A percentile compares a stretch with the other conserved stretches of the same genome.
Conservation (phyloP, 805 yeast genomes). For the Debaryomyces castellii region DNA sequence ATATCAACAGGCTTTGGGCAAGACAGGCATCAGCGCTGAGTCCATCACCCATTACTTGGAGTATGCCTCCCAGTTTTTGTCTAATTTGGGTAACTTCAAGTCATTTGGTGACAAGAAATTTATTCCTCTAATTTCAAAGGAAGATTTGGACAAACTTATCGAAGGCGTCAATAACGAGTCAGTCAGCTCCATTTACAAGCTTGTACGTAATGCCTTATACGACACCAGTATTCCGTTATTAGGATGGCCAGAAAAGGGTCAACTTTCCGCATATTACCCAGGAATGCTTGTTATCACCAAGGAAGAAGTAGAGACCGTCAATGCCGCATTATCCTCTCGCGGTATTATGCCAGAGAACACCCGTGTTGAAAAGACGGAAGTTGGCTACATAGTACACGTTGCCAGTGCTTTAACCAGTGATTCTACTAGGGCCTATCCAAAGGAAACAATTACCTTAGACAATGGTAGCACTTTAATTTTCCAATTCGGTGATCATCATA, state of each 20-base stretch:
- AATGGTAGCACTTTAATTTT: constrained; percentile 47
- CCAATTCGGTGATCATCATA: constrained; percentile 75
- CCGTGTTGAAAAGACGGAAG: constrained; percentile 59
- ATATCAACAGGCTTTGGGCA: constrained; percentile 35
- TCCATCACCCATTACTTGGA: constrained; percentile 54
- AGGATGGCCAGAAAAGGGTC: constrained; percentile 80
- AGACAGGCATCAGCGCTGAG: constrained; percentile 29
- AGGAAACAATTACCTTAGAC: constrained; percentile 32
- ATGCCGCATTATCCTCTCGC: constrained; percentile 59
- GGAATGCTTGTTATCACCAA: constrained; percentile 45
- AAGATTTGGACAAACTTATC: constrained; percentile 48
- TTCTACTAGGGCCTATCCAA: constrained; percentile 53
- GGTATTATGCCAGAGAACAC: constrained; percentile 80
- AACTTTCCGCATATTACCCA: constrained; percentile 71
- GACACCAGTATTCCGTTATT: constrained; percentile 50
- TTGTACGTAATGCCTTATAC: constrained; percentile 51
- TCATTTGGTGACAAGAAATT: constrained; percentile 89
- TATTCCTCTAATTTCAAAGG: constrained; percentile 58
- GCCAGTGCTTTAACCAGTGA: constrained; percentile 62
- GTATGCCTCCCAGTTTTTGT: constrained; percentile 72
- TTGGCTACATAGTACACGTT: constrained; percentile 57
- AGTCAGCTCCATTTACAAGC: constrained; percentile 34
- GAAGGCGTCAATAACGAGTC: constrained; percentile 36
- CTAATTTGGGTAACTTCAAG: constrained; percentile 77
- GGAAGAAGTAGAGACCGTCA: constrained; percentile 64